A percentile compares a stretch with the other conserved stretches of the same genome.
These are phyloP conservation scores for Pugionium dolabratum DNA, from an alignment of 345 rosid genomes.

Conservation along the genomic window DNA sequence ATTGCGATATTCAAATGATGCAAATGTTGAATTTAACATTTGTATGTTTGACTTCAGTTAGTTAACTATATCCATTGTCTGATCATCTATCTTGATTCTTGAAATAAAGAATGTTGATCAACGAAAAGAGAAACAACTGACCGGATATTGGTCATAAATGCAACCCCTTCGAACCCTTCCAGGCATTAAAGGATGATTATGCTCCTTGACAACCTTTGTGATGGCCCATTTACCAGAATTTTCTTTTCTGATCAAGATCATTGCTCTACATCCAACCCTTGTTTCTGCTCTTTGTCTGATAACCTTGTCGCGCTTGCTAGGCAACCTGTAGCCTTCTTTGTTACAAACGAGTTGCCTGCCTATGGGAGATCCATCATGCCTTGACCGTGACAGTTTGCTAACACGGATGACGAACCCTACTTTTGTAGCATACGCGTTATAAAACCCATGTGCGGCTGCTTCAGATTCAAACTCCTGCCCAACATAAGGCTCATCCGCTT, in stretches of 20 bases:
- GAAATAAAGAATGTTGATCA: neutral
- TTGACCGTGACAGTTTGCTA: slow-evolving; percentile 96
- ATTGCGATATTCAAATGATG: neutral
- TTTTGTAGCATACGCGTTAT: slow-evolving; percentile 80
- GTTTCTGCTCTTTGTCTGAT: slow-evolving; percentile 97
- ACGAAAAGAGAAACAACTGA: slow-evolving; percentile 45
- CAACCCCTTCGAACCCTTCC: slow-evolving; percentile 91
- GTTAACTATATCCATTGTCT: neutral
- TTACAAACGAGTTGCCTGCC: slow-evolving; percentile 98
- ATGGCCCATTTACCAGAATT: slow-evolving; percentile 91
- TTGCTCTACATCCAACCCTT: slow-evolving; percentile 97
- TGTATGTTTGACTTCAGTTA: neutral
- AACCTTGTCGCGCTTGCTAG: slow-evolving; percentile 89
- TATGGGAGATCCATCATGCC: slow-evolving; percentile 92
- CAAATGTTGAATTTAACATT: neutral
- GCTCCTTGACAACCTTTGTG: slow-evolving; percentile 89
- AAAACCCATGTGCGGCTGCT: slow-evolving; percentile 90
- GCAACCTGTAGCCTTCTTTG: slow-evolving; percentile 91
- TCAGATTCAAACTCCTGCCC: slow-evolving; percentile 96
- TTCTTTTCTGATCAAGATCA: slow-evolving; percentile 95
- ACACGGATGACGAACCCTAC: slow-evolving; percentile 92
- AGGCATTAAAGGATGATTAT: slow-evolving; percentile 79
- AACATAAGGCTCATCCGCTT: slow-evolving; percentile 66
- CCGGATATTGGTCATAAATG: slow-evolving; percentile 97
- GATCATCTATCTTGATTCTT: too few species aligned